Conservation (phyloP, 2,329 filamentous ascomycete species). For the Pseudomassariella vexata region DNA sequence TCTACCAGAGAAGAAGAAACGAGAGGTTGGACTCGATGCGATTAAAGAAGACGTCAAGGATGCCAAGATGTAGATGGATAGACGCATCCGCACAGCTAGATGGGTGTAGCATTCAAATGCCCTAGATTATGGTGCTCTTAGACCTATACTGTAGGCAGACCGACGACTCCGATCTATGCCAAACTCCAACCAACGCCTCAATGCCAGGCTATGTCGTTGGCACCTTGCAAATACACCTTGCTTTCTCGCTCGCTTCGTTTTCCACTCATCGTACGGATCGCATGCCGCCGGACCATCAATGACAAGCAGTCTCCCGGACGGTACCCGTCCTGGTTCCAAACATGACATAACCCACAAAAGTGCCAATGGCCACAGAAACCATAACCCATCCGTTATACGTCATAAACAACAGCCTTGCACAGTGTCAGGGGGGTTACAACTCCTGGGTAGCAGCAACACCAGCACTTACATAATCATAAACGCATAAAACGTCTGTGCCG, state of each 20-base stretch:
- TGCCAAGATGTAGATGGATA: conserved; percentile 33
- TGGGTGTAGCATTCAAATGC: too few species aligned
- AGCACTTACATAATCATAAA: conserved; percentile 96
- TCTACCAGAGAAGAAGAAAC: conserved; percentile 38
- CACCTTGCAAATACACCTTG: too few species aligned
- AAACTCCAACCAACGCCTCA: too few species aligned
- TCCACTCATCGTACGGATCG: too few species aligned
- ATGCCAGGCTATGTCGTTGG: too few species aligned
- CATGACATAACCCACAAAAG: conserved; percentile 78
- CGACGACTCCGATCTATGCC: too few species aligned
- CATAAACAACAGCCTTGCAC: conserved; percentile 93
- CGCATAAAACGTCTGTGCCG: conserved; percentile 92
- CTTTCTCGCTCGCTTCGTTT: too few species aligned
- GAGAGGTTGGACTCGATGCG: conserved; percentile 24
- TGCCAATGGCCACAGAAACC: conserved; percentile 82
- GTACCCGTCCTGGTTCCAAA: conserved; percentile 69
- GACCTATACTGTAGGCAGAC: too few species aligned
- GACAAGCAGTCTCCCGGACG: conserved; percentile 85
- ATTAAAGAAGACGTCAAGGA: conserved; percentile 29
- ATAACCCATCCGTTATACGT: conserved; percentile 99
- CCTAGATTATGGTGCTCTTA: too few species aligned
- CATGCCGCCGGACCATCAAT: too few species aligned
- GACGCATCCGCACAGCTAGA: too few species aligned
- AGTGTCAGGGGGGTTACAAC: neutral
- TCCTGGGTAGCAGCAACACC: neutral